Base-by-base conservation (phyloP, 306 rosid species). In the Castanospermum australe region DNA sequence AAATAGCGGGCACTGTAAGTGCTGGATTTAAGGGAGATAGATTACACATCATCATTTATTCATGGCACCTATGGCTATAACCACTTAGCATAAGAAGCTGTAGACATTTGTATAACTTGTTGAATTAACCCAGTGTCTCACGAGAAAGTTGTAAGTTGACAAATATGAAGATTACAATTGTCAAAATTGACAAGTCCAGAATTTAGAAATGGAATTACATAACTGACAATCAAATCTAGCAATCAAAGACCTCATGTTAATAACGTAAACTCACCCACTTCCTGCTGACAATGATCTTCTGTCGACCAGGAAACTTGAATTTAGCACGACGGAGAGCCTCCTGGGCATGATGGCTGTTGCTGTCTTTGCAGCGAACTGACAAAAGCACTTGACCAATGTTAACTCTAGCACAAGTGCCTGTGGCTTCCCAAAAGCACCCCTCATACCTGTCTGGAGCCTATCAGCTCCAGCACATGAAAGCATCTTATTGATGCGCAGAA, bases 401-500 rank as follows among this genome's bases (percentile, higher is more conserved):
- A 2, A 93, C 97, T 82, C 98, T 83, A 0, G 98, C 97, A 20
- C 97, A 93, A 9, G 91, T 87, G 47, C 97, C 1, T 32, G 92
- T 3, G 98, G 97, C 44, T 94, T 94, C 21, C 98, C 92, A 47
- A 94, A 94, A 15, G 98, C 97, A 0, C 96, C 96, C 11, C 97
- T 89, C 96, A 93, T 93, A 0, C 98, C 98, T 0, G 95, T 93
- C 83, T 93, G 97, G 30, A 91, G 91, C 94, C 97, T 87, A 78
- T 94, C 94, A 1, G 97, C 98, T 1, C 98, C 97, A 22, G 98
- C 98, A 50, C 98, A 92, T 2, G 97, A 93, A 39, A 93, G 91
- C 98, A 93, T 93, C 89, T 93, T 93, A 76, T 93, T 92, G 67
- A 93, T 93, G 0, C 97, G 82, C 12, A 93, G 85, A 30, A 93